phyloP scores from a whole-genome alignment of 108 stramenopile genomes.

The Skeletonema costatum region DNA sequence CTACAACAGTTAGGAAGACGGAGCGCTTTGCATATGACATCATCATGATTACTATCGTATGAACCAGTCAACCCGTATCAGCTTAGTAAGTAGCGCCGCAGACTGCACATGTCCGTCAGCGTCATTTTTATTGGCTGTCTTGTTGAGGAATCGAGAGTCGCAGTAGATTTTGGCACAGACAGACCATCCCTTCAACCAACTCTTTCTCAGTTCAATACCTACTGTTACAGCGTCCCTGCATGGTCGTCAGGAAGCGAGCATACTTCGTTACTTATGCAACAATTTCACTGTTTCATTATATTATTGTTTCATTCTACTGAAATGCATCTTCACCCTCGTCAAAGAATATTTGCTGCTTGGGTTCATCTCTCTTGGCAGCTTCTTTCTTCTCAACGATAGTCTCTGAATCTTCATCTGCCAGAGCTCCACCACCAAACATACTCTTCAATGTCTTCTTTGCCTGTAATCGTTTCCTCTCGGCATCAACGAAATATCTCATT shows the following conservation, averaged over 20 bases:
- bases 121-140: no score
- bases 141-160: no score
- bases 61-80: background rate
- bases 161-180: no score
- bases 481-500: slow-evolving; percentile 68
- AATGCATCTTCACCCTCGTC: slow-evolving; percentile 38
- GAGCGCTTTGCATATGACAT: background rate
- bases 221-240: no score
- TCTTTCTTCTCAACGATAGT: slow-evolving; percentile 6
- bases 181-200: no score
- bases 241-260: no score
- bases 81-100: no score
- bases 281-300: no score
- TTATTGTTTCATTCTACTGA: slow-evolving; percentile 13
- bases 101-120: no score
- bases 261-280: no score
- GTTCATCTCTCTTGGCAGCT: background rate
- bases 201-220: no score
- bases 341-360: slow-evolving; percentile 15
- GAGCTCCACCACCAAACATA: slow-evolving; percentile 53
- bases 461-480: slow-evolving; percentile 69
- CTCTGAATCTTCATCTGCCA: background rate
- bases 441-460: slow-evolving; percentile 73
- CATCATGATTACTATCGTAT: background rate
- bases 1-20: background rate